Conservation (phyloP, 441 rosid species). For the Daphne laureola region DNA sequence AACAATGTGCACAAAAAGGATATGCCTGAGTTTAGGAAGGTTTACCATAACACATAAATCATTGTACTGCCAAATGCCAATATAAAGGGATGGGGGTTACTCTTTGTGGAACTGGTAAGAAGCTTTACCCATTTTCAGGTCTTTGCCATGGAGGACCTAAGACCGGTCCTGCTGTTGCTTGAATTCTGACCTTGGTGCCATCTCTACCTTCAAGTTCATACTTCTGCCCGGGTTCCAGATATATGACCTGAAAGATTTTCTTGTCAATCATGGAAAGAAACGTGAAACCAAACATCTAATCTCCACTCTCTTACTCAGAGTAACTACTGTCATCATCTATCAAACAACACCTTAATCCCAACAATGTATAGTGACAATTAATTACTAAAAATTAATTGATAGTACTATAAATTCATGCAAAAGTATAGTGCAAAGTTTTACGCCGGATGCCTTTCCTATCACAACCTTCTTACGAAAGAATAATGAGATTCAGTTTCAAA, state of each 20-base stretch:
- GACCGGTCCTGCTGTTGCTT: constrained; percentile 83
- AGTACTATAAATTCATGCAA: too few species aligned
- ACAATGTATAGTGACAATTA: too few species aligned
- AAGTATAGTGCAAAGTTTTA: too few species aligned
- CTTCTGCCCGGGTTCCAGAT: constrained; percentile 71
- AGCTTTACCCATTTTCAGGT: constrained; percentile 78
- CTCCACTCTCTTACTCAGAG: too few species aligned
- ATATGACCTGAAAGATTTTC: constrained; percentile 48
- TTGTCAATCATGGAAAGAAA: neutral
- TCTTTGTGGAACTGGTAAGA: constrained; percentile 6
- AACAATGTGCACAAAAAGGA: constrained; percentile 5
- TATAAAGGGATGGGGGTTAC: constrained; percentile 1
- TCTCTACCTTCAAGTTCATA: constrained; percentile 37
- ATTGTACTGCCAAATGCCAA: neutral
- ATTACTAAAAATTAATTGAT: too few species aligned
- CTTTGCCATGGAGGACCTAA: constrained; percentile 98
- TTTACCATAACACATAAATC: neutral
- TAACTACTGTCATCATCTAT: too few species aligned
- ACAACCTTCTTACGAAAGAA: too few species aligned
- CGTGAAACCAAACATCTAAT: too few species aligned
- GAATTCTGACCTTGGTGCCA: constrained; percentile 43
- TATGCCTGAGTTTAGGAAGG: neutral
- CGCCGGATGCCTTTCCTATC: too few species aligned
- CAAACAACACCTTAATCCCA: too few species aligned
- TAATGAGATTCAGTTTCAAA: too few species aligned